Percentiles rank a stretch among this genome's conserved stretches.
Evolutionary conservation across 2,329 filamentous ascomycete species (phyloP).

Genomic region (Diaporthe helianthi): DNA sequence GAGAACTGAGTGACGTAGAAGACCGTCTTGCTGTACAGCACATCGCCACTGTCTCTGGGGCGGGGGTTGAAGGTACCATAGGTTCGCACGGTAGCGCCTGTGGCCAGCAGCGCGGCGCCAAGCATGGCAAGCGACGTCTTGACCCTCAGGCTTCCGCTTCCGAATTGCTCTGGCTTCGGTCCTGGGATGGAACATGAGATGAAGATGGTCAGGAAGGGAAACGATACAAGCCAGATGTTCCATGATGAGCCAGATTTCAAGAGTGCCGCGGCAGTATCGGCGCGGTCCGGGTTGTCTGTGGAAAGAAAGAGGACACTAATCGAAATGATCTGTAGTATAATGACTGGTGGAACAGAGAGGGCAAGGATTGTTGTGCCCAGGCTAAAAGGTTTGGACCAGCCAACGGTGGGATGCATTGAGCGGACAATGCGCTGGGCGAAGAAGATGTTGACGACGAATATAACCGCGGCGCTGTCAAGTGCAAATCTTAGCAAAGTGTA

Average conservation of each 20-base stretch:
- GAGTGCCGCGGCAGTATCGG: constrained; percentile 30
- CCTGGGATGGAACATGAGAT: constrained; percentile 40
- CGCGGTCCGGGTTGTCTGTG: constrained; percentile 34
- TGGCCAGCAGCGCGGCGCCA: constrained; percentile 34
- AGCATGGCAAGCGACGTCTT: constrained; percentile 43
- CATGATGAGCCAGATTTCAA: constrained; percentile 38
- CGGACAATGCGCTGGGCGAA: constrained; percentile 49
- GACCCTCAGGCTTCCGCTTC: constrained; percentile 40
- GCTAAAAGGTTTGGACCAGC: constrained; percentile 44
- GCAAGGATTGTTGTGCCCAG: constrained; percentile 37
- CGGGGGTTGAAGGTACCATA: constrained; percentile 41
- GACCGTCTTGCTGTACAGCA: constrained; percentile 43
- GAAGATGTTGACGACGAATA: constrained; percentile 49
- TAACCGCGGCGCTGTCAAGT: constrained; percentile 42
- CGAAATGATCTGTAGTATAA: constrained; percentile 44
- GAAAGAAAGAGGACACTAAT: constrained; percentile 40
- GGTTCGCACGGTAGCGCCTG: constrained; percentile 38
- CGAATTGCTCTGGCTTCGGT: constrained; percentile 44
- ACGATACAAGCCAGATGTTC: constrained; percentile 37
- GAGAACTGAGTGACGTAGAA: constrained; percentile 48
- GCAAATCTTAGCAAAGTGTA: background rate
- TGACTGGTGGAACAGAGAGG: constrained; percentile 41
- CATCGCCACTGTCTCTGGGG: constrained; percentile 36
- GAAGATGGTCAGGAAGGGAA: constrained; percentile 39
- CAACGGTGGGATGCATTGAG: constrained; percentile 45